These are phyloP conservation scores for Fusarium chlamydosporum DNA, from an alignment of 2,329 filamentous ascomycete genomes.

Conservation along the genomic window DNA sequence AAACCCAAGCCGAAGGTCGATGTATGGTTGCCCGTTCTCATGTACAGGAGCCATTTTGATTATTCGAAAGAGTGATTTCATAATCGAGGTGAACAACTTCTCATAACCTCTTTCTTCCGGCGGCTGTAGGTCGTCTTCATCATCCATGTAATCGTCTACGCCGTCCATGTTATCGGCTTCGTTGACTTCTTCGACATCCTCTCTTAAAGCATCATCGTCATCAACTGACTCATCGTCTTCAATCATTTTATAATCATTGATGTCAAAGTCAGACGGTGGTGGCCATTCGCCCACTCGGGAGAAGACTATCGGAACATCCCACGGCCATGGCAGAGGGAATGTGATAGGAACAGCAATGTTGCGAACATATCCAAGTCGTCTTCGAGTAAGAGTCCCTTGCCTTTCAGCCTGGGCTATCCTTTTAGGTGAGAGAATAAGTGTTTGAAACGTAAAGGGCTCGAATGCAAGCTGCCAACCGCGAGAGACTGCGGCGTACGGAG, in stretches of 20 bases:
- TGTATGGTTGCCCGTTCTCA: conserved; percentile 17
- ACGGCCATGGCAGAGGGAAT: conserved; percentile 20
- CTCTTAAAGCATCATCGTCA: background rate
- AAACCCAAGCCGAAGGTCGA: conserved; percentile 11
- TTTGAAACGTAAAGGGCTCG: conserved; percentile 15
- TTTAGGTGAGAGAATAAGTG: conserved; percentile 11
- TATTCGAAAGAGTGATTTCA: conserved; percentile 6
- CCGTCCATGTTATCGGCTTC: background rate
- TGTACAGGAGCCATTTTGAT: conserved; percentile 15
- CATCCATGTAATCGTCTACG: background rate
- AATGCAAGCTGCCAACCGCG: conserved; percentile 25
- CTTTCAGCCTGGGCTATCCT: conserved; percentile 9
- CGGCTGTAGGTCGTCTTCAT: background rate
- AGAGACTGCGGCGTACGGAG: conserved; percentile 11
- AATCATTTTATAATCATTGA: rapidly evolving
- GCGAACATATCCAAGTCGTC: conserved; percentile 13
- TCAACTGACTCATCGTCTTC: background rate
- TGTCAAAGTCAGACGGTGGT: rapidly evolving
- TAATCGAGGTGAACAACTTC: background rate
- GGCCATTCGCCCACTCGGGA: conserved; percentile 1
- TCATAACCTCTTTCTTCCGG: conserved; percentile 20
- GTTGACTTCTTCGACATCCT: background rate
- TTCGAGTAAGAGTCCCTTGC: conserved; percentile 6
- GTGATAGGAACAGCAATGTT: conserved; percentile 11
- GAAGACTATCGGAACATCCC: conserved; percentile 14